Base-by-base conservation (phyloP, 345 rosid species). In the Aethionema arabicum region DNA sequence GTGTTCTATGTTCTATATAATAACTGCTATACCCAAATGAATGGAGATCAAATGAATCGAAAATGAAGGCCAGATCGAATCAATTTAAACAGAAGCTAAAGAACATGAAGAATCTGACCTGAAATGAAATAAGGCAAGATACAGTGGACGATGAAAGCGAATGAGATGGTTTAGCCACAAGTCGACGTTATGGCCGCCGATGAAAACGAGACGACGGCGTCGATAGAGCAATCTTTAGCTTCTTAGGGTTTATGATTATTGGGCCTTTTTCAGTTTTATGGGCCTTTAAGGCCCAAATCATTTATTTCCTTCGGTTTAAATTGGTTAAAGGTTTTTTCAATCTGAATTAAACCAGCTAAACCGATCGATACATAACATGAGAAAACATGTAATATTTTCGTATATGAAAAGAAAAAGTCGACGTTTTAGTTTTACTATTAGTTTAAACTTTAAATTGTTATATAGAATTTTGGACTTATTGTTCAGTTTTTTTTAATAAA, bases 131-230 rank as follows among this genome's bases (percentile, higher is more conserved):
- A 40, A 40, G 35, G 8, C 49, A 63, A 21, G 27, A 21, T 21
- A 21, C 2, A 21, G 27, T 12, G 13, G 6, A 41, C 12, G 37
- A 42, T 8, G 49, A 3, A 21, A 2, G 27, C 27, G 27, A 1
- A 21, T 1, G 27, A 1, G 27, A 21, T 2, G 1, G 27, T 2
- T 21, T 21, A 21, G 27, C 2, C 35, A 57, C 9, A 56, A 66
- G 50, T 48, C 51, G 11, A 39, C 15, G 13, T 33, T 44, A 33
- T 15, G 42, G 46, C 52, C 67, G 67, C 48, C 67, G 67, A 40
- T 62, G 40, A 50, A 21, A 21, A 21, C 27, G 27, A 21, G 27
- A 1, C 27, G 27, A 21, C 27, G 68, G 59, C 51, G 52, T 32
- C 68, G 35, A 32, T 63, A 59, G 4, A 41, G 41, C 33, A 37